Percentiles rank a stretch among this genome's conserved stretches.
These are phyloP conservation scores for Vitis hybrid DNA, from an alignment of 177 flowering plant species.

Conservation along the genomic window DNA sequence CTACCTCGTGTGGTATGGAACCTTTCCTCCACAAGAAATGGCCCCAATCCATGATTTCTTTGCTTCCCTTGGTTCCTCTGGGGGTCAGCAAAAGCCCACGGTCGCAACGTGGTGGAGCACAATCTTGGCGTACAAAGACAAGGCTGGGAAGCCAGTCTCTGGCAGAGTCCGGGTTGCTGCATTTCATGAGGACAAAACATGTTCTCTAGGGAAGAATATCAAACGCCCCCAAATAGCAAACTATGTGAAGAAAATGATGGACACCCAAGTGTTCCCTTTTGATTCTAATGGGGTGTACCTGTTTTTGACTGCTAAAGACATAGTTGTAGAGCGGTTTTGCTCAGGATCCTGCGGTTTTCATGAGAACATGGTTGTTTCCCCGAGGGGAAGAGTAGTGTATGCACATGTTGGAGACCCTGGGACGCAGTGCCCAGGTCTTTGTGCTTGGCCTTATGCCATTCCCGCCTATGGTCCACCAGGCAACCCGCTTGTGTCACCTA, in stretches of 20 bases:
- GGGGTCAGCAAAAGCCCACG: not conserved
- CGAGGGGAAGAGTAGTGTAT: conserved; percentile 16
- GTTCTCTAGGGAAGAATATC: conserved; percentile 30
- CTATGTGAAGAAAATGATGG: conserved; percentile 15
- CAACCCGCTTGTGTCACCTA: conserved; percentile 31
- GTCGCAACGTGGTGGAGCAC: conserved; percentile 38
- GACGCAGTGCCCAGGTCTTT: conserved; percentile 35
- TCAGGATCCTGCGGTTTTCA: conserved; percentile 36
- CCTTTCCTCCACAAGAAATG: conserved; percentile 23
- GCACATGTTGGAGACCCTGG: conserved; percentile 33
- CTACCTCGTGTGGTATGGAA: conserved; percentile 41
- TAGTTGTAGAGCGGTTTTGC: conserved; percentile 33
- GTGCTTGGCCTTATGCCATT: conserved; percentile 36
- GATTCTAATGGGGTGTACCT: conserved; percentile 24
- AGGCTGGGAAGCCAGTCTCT: conserved; percentile 18
- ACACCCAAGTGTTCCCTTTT: conserved; percentile 2
- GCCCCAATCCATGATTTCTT: conserved; percentile 27
- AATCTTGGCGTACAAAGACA: conserved; percentile 26
- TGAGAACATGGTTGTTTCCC: conserved; percentile 8
- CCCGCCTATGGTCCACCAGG: conserved; percentile 37
- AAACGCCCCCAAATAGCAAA: conserved; percentile 23
- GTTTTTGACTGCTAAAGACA: conserved; percentile 28
- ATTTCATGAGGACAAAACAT: conserved; percentile 13
- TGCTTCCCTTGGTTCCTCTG: conserved; percentile 21
- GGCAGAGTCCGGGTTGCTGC: conserved; percentile 15